phyloP scores from a whole-genome alignment of 148 eudicot species.

The Oxyria digyna region DNA sequence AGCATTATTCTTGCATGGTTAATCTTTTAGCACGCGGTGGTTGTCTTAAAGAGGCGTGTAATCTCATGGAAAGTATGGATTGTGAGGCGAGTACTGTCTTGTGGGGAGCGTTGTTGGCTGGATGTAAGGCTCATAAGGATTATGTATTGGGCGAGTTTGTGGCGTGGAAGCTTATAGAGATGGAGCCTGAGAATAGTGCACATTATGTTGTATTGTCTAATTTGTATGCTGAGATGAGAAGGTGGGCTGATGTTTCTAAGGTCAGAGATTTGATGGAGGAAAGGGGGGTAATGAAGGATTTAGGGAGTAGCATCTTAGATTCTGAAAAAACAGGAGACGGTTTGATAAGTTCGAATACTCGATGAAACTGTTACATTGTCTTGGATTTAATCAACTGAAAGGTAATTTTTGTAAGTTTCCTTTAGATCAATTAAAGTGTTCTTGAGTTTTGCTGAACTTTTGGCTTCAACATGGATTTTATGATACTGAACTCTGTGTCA shows the following conservation, averaged over 20 bases:
- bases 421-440: not conserved
- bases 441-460: not conserved
- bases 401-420: not conserved
- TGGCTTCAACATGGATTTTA: not conserved
- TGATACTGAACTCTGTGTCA: not conserved
- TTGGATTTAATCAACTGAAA: not conserved
- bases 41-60: constrained; percentile 30
- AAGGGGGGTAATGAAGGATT: constrained; percentile 33
- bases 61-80: constrained; percentile 33
- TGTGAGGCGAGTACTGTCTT: constrained; percentile 37
- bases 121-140: constrained; percentile 30
- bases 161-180: constrained; percentile 23
- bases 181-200: constrained; percentile 20
- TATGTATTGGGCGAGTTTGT: constrained; percentile 30
- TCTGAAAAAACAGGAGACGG: constrained; percentile 10
- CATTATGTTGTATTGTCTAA: constrained; percentile 40
- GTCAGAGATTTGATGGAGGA: constrained; percentile 32
- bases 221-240: constrained; percentile 42
- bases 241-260: constrained; percentile 30
- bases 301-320: constrained; percentile 25
- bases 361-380: not conserved
- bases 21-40: constrained; percentile 53
- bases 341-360: not conserved
- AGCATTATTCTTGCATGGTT: constrained; percentile 58
- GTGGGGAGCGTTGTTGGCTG: constrained; percentile 42